A percentile compares a stretch with the other conserved stretches of the same genome.
phyloP scores from a whole-genome alignment of 306 rosid genomes.

The Quercus engelmannii region DNA sequence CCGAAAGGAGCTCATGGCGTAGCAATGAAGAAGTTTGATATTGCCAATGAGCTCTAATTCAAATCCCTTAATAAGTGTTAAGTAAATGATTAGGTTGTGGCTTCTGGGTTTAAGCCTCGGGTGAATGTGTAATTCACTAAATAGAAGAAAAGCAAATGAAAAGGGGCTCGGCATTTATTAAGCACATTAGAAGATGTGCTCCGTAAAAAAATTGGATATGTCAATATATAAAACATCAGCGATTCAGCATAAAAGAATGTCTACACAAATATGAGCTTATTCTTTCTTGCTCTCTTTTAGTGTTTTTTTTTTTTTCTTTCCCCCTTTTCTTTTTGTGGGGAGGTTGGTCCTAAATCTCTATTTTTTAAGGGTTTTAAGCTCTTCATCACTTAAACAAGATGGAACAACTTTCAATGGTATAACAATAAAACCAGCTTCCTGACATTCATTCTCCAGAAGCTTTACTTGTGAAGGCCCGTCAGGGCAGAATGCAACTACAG shows the following conservation, averaged over 20 bases:
- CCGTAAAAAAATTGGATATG: background rate
- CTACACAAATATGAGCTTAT: background rate
- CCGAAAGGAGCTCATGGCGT: no score
- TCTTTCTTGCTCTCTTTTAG: background rate
- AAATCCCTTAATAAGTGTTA: no score
- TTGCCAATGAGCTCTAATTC: no score
- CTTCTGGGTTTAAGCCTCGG: no score
- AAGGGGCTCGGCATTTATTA: background rate
- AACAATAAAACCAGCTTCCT: slow-evolving; percentile 60
- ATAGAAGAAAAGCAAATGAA: background rate
- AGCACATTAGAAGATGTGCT: background rate
- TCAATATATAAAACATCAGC: background rate
- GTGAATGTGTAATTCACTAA: background rate
- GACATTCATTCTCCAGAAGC: slow-evolving; percentile 68
- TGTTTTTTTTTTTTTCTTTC: no score
- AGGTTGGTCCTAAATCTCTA: background rate
- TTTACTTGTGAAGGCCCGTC: slow-evolving; percentile 68
- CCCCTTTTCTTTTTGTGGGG: no score
- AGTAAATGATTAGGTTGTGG: no score
- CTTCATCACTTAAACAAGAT: slow-evolving; percentile 60
- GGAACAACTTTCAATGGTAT: slow-evolving; percentile 48
- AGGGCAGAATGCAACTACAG: slow-evolving; percentile 80
- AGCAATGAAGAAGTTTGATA: no score
- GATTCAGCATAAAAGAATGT: background rate
- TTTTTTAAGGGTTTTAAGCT: slow-evolving; percentile 40